Evolutionary conservation across 2,329 filamentous ascomycete genomes (phyloP).

Genomic region (Chlorencoelia australis): DNA sequence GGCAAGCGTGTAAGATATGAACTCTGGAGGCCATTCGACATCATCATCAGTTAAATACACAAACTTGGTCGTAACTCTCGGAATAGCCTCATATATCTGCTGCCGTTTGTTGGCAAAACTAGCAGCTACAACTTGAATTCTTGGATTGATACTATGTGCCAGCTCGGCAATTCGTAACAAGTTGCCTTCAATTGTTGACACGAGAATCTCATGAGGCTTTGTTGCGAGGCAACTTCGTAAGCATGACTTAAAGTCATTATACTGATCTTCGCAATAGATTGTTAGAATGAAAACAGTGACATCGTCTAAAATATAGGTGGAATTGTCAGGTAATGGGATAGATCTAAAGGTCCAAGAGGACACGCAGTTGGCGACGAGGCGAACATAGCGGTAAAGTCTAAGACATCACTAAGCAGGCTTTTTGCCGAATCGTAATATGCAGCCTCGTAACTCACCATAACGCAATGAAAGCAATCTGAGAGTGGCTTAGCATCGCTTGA

Average conservation of each 20-base stretch:
- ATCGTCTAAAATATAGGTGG: background rate
- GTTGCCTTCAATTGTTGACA: background rate
- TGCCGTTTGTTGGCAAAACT: slow-evolving; percentile 84
- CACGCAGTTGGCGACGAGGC: background rate
- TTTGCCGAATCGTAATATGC: background rate
- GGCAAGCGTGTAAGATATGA: slow-evolving; percentile 79
- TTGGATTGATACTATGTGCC: background rate
- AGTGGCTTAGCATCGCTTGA: background rate
- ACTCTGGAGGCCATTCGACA: slow-evolving; percentile 73
- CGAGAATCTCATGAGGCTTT: slow-evolving; percentile 12
- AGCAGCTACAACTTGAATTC: slow-evolving; percentile 59
- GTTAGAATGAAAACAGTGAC: slow-evolving; percentile 4
- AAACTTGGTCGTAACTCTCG: slow-evolving; percentile 68
- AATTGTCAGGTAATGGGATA: background rate
- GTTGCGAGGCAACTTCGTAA: background rate
- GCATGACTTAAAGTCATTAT: background rate
- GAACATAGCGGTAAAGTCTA: background rate
- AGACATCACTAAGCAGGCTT: background rate
- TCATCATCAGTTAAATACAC: slow-evolving; percentile 89
- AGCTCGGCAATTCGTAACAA: background rate
- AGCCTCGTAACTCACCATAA: background rate
- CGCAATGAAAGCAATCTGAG: background rate
- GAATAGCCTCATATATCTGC: slow-evolving; percentile 80
- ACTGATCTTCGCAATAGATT: background rate
- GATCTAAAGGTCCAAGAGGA: background rate